phyloP scores from a whole-genome alignment of 2,329 filamentous ascomycete species.

The Teratosphaeriaceae sp. region DNA sequence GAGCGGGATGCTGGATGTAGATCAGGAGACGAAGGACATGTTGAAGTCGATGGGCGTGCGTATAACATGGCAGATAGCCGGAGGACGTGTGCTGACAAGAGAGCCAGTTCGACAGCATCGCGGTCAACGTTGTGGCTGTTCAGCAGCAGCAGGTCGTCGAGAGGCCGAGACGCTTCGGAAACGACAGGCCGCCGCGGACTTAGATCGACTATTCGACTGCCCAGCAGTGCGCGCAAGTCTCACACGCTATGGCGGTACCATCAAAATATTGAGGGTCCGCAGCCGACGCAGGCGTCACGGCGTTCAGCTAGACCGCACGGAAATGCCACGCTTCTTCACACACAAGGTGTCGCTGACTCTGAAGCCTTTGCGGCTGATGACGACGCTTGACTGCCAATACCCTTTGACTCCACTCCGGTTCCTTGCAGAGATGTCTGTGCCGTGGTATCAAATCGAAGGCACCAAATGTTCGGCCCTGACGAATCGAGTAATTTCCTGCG shows the following conservation, averaged over 20 bases:
- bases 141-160: constrained; percentile 81
- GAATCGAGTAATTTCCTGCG: too few relatives aligned
- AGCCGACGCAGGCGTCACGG: constrained; percentile 5
- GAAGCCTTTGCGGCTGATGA: constrained; percentile 46
- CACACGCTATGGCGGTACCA: too few relatives aligned
- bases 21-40: constrained; percentile 97
- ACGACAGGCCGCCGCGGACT: constrained; percentile 46
- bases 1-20: constrained; percentile 88
- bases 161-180: constrained; percentile 68
- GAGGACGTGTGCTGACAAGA: not conserved
- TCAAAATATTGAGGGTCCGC: too few relatives aligned
- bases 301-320: constrained; percentile 9
- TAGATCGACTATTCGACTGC: constrained; percentile 7
- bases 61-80: constrained; percentile 39
- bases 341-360: constrained; percentile 88
- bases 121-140: constrained; percentile 91
- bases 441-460: too few relatives aligned
- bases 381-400: constrained; percentile 89
- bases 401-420: constrained; percentile 3
- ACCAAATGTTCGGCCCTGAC: too few relatives aligned
- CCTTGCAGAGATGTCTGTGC: too few relatives aligned
- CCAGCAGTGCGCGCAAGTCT: not conserved
- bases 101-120: constrained; percentile 85
- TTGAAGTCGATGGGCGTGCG: constrained; percentile 98
- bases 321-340: constrained; percentile 19